Base-by-base conservation (phyloP, 2,329 filamentous ascomycete genomes). In the Chrysoporthe austroafricana region DNA sequence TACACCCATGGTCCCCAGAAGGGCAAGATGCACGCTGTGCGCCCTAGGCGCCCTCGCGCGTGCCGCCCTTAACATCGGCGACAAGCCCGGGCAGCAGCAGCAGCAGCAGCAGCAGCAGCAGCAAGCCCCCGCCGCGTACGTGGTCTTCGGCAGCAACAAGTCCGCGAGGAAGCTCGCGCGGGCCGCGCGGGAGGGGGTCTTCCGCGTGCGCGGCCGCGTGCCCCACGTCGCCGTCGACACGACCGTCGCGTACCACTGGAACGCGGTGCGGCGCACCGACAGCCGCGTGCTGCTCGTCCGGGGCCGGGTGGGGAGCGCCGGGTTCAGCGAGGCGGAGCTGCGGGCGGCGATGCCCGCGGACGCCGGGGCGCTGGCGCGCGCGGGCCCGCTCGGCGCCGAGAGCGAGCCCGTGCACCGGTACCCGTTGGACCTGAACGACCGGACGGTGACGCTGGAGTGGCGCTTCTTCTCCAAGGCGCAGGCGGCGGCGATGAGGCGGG, bases 81-180 rank as follows among this genome's bases (percentile, higher is more conserved):
- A 26, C 26, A 26, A 26, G 26, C 26, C 26, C 26, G 26, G 26
- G 26, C 26, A 26, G 26, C 26, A 26, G 26, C 26, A 26, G 26
- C 26, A 26, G 26, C 26, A 26, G 26, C 26, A 26, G 26, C 26
- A 26, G 26, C 26, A 26, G 26, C 26, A 2, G n/a, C n/a, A n/a
- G n/a, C n/a, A n/a, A n/a, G n/a, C n/a, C n/a, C n/a, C n/a, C n/a
- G 42, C 16, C 16, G 57, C 63, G 2, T 46, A 65, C 34, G 36
- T 54, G 16, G 34, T 65, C 32, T 65, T 60, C 36, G 54, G 56
- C 54, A 48, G 44, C 52, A 32, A 57, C 6, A 34, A 64, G 26
- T 50, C 62, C 21, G 26, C 52, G 7, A 44, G 43, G 3, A 56
- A 36, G 21, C 62, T 65, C n/a, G 39, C 9, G 32, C 34, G 8